Evolutionary conservation across 2,329 filamentous ascomycete species (phyloP), one percentile per base, ranked within the genome.

Genomic region (Knufia petricola): DNA sequence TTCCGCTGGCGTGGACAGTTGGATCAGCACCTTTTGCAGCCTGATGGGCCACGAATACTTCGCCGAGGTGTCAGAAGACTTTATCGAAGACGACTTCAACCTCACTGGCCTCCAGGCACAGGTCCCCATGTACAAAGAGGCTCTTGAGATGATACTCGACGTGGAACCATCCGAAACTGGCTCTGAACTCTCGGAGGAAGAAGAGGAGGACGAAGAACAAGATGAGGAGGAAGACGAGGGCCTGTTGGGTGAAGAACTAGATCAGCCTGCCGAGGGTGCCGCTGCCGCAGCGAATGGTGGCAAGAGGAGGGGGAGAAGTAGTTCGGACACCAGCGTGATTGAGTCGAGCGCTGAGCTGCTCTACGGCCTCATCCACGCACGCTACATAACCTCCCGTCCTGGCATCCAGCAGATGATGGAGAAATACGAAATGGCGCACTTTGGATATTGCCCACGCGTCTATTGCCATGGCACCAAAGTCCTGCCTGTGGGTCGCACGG

Each of bases 1-100:
- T 23, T 76, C 73, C 34, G 72, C 75, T 56, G 74, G 76, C 37
- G 74, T 76, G 58, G 92, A 98, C 73, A 94, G 89, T 49, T 98
- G 92, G 92, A 96, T 98, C 72, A 85, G 87, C 55, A 94, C 89
- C 50, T 98, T 95, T 68, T 98, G 92, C 74, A 88, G 87, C 32
- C 75, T 96, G 39, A 78, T 96, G 52, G 92, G 92, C 53, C 92
- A 98, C 66, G 92, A 98, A 69, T 98, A 96, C 72, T 98, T 98
- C 68, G 92, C 92, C 54, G 92, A 98, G 72, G 90, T 98, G 44
- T 92, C 87, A 39, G 92, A 98, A 70, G 92, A 98, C 63, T 98
- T 98, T 61, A 96, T 98, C 64, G 92, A 98, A 68, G 92, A 98
- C 80, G 92, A 98, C 68, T 98, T 98, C 76, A 98, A 98, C 69